Evolutionary conservation across 208 protist genomes (phyloP).

Genomic region (Trichomonas vaginalis): DNA sequence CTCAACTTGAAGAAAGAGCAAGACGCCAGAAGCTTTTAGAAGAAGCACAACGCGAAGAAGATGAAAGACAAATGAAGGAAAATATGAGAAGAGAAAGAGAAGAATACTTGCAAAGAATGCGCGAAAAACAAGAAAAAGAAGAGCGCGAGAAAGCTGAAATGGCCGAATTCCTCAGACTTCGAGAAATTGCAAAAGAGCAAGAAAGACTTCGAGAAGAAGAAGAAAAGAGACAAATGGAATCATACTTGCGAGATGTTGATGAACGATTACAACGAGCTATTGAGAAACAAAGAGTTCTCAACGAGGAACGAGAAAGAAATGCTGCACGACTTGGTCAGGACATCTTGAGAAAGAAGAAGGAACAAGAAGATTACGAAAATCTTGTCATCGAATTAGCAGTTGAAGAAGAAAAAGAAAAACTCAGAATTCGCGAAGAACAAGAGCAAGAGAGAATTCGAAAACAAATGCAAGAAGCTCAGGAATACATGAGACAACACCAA

Average conservation of each 20-base stretch:
- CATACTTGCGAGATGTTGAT: neutral
- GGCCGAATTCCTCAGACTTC: neutral
- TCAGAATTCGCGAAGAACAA: neutral
- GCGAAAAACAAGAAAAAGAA: neutral
- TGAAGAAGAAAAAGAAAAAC: neutral
- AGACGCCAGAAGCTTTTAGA: neutral
- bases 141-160: neutral
- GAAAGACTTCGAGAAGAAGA: constrained; percentile 2
- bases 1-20: neutral
- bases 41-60: neutral
- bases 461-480: neutral
- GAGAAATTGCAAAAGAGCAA: neutral
- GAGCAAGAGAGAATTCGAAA: neutral
- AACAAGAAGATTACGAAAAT: neutral
- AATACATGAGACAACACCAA: neutral
- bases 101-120: neutral
- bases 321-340: neutral
- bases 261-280: neutral
- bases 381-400: neutral
- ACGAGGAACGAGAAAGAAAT: neutral
- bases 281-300: neutral
- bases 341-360: neutral
- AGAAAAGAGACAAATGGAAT: neutral
- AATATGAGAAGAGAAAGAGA: neutral
- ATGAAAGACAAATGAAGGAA: neutral